Percentiles rank a stretch among this genome's conserved stretches.
Evolutionary conservation across 768 basidiomycete species (phyloP).

Genomic region (Ramaria rubella): DNA sequence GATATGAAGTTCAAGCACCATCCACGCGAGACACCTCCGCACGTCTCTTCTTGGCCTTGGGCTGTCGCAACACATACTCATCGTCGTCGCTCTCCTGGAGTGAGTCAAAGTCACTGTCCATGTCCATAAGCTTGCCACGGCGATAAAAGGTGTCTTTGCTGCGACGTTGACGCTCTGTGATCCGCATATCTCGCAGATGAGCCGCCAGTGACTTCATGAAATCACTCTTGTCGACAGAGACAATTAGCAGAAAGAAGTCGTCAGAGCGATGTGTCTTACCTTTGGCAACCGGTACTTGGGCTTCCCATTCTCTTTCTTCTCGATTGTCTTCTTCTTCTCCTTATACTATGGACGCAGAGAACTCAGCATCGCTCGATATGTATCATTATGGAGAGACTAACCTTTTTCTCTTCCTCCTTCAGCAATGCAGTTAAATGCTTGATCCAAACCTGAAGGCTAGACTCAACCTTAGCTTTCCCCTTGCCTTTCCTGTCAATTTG

Average conservation of each 20-base stretch:
- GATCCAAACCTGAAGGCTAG: slow-evolving; percentile 58
- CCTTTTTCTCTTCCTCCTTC: slow-evolving; percentile 67
- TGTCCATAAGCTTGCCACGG: not conserved
- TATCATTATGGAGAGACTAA: slow-evolving; percentile 21
- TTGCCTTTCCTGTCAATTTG: slow-evolving; percentile 12
- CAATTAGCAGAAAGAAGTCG: not conserved
- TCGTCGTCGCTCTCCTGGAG: slow-evolving; percentile 3
- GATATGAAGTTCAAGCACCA: not conserved
- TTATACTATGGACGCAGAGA: slow-evolving; percentile 40
- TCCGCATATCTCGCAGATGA: slow-evolving; percentile 57
- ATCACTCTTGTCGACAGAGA: slow-evolving; percentile 42
- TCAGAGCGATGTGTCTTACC: slow-evolving; percentile 33
- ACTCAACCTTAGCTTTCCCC: slow-evolving; percentile 35
- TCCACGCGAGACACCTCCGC: not conserved
- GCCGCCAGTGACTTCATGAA: slow-evolving; percentile 57
- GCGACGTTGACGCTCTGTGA: slow-evolving; percentile 34
- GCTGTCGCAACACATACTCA: slow-evolving; percentile 7
- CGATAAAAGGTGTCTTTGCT: not conserved
- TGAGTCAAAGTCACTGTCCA: slow-evolving; percentile 7
- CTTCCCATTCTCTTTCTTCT: slow-evolving; percentile 37
- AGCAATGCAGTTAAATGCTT: slow-evolving; percentile 53
- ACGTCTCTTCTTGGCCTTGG: slow-evolving; percentile 1
- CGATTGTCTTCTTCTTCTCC: slow-evolving; percentile 51
- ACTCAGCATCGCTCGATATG: not conserved
- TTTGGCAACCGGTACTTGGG: slow-evolving; percentile 49